Evolutionary conservation across 176 grass and related monocot genomes (phyloP), one percentile per base, ranked within the genome.

Genomic region (Aegilops umbellulata): DNA sequence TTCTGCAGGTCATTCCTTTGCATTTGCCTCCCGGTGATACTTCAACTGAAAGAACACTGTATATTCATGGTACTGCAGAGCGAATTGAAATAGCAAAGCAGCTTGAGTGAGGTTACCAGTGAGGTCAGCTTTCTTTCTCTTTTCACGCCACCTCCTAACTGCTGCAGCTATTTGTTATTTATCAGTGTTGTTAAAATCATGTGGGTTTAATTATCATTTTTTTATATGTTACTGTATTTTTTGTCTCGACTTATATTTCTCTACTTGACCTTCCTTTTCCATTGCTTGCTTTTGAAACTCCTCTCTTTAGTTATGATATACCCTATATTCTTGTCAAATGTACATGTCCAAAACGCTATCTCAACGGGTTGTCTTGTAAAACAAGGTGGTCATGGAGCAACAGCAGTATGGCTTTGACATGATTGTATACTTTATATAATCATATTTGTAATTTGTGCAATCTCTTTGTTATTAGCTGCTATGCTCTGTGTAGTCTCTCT

Each of bases 71-170:
- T 10, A 94, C 97, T 22, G 16, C 71, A 29, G 97, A 98, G 22
- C 90, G 95, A 88, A 90, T 98, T 90, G 97, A 98, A 85, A 36
- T 64, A 26, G 94, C 97, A 82, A 98, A 98, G 78, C 97, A 95
- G 79, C 77, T 99, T 76, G 71, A 90, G 77, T 94, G 97, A 99
- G 91, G 91, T 94, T 85, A 90, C 90, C 47, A 99, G 93, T 75
- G 97, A 96, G 97, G 97, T 96, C 86, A 69, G 77, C 57, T 47
- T 83, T 85, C 53, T 77, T 30, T 78, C 67, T 75, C 65, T 85
- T 67, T 12, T 35, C 39, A 29, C 88, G 53, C 74, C 66, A 16
- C 51, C 44, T 65, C n/a, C 24, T 47, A 29, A 79, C 79, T 69
- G 69, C 75, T 87, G 60, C 84, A 61, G 7, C 4, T 13, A 41